Conservation (phyloP, 2,329 filamentous ascomycete species). For the Trichophyton benhamiae region DNA sequence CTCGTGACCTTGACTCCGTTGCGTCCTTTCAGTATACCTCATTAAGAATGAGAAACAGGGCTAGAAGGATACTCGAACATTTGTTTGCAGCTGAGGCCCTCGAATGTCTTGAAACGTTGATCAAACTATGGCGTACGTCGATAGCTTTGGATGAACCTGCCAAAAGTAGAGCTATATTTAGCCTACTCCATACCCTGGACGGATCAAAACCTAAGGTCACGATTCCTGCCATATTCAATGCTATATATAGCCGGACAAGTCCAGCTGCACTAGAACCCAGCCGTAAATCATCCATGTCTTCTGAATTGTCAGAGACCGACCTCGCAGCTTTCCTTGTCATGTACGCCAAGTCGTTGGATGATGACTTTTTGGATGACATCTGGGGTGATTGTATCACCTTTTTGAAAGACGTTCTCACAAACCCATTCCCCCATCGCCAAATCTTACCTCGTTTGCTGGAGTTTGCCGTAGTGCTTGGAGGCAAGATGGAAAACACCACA, state of each 20-base stretch:
- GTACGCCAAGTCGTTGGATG: constrained; percentile 79
- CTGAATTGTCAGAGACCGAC: constrained; percentile 69
- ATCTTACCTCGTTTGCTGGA: constrained; percentile 75
- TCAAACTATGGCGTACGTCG: constrained; percentile 63
- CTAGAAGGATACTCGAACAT: constrained; percentile 77
- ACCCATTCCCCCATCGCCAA: constrained; percentile 89
- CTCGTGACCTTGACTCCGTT: constrained; percentile 53
- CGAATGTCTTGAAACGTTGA: constrained; percentile 83
- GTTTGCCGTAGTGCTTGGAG: constrained; percentile 77
- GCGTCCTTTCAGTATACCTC: constrained; percentile 88
- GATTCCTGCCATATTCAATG: constrained; percentile 88
- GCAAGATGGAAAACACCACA: constrained; percentile 95
- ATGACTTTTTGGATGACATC: constrained; percentile 96
- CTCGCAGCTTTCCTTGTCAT: constrained; percentile 80
- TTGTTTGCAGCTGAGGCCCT: constrained; percentile 84
- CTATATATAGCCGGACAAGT: constrained; percentile 89
- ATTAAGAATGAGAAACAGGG: constrained; percentile 77
- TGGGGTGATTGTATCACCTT: constrained; percentile 93
- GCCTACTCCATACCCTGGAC: constrained; percentile 78
- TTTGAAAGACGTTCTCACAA: constrained; percentile 74
- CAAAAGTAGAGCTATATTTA: constrained; percentile 58
- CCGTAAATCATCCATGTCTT: constrained; percentile 77
- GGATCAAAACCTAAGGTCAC: constrained; percentile 83
- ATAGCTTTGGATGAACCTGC: constrained; percentile 36
- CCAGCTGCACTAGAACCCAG: constrained; percentile 63